These are phyloP conservation scores for Mallotus japonicus DNA, from an alignment of 441 rosid species.

Conservation along the genomic window DNA sequence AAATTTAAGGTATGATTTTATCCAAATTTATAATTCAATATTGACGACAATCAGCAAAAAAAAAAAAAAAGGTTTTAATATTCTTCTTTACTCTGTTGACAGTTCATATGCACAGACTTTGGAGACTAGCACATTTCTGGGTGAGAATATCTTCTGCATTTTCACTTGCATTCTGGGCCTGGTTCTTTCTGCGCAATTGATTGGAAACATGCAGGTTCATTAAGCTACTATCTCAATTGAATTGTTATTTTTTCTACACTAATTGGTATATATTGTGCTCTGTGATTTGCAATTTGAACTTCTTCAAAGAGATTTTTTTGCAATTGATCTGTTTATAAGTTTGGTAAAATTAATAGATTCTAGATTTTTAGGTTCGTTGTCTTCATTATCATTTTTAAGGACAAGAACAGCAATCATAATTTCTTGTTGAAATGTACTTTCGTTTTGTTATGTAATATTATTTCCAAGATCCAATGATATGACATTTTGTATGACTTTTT, in stretches of 20 bases:
- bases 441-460: background rate
- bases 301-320: too few species aligned
- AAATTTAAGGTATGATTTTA: constrained; percentile 48
- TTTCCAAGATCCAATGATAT: background rate
- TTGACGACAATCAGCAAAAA: too few species aligned
- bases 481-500: background rate
- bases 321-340: too few species aligned
- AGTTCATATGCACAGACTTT: constrained; percentile 87
- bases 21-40: background rate
- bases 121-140: constrained; percentile 55
- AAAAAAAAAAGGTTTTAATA: background rate
- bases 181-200: constrained; percentile 78
- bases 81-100: constrained; percentile 11
- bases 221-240: constrained; percentile 1
- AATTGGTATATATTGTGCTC: background rate
- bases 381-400: background rate
- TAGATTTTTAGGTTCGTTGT: background rate
- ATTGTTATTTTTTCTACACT: background rate
- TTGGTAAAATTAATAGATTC: too few species aligned
- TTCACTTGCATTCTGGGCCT: constrained; percentile 63
- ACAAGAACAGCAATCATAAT: background rate
- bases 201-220: constrained; percentile 83
- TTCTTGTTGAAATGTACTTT: background rate
- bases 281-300: too few species aligned
- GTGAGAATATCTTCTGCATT: constrained; percentile 70